A percentile compares a stretch with the other conserved stretches of the same genome.
Evolutionary conservation across 2,329 filamentous ascomycete genomes (phyloP).

Genomic region (Venturiaceae sp.): DNA sequence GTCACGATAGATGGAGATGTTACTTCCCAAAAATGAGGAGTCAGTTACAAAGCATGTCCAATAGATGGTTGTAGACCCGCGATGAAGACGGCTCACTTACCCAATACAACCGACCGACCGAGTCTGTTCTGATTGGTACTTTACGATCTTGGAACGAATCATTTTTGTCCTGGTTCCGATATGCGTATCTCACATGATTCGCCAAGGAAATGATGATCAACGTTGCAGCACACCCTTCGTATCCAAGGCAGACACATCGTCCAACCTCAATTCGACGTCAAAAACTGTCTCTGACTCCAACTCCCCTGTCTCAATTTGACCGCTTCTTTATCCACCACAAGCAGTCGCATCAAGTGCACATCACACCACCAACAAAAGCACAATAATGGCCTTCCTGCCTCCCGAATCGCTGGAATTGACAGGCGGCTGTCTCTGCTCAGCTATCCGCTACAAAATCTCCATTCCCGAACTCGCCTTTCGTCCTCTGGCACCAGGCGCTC

Average conservation of each 20-base stretch:
- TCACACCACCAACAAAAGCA: neutral
- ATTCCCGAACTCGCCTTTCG: neutral
- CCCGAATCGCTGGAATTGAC: neutral
- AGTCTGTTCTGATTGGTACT: neutral
- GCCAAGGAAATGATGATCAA: neutral
- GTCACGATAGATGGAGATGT: too few species aligned
- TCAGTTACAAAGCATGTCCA: too few species aligned
- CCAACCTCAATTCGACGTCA: too few species aligned
- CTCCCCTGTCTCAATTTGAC: too few species aligned
- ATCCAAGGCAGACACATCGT: neutral
- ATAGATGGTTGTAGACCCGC: too few species aligned
- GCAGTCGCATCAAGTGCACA: neutral
- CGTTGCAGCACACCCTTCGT: neutral
- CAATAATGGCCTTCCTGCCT: neutral
- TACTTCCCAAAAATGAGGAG: too few species aligned
- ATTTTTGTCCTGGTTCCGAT: neutral
- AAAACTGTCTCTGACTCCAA: too few species aligned
- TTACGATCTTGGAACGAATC: neutral
- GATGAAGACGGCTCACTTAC: too few species aligned
- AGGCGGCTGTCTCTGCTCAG: constrained; percentile 3
- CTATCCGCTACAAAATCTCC: constrained; percentile 1
- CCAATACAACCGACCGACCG: too few species aligned
- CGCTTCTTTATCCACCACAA: too few species aligned
- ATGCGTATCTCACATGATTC: neutral
- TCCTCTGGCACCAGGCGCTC: neutral